Evolutionary conservation across 768 basidiomycete genomes (phyloP).

Genomic region (Phylloporus sp.): DNA sequence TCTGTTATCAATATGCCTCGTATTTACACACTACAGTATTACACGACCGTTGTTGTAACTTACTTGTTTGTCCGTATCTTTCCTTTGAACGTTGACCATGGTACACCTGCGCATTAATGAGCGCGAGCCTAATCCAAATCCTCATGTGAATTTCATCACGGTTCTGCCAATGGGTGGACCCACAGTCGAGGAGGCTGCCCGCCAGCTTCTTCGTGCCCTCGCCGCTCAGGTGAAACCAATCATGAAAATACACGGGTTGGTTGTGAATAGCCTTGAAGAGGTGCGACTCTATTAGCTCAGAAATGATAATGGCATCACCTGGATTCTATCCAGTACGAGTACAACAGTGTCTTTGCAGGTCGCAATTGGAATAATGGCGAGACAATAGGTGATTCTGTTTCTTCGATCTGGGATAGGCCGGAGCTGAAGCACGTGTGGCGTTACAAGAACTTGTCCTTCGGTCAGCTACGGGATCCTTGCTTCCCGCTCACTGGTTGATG

Average conservation of each 20-base stretch:
- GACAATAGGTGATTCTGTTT: constrained; percentile 51
- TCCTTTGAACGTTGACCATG: constrained; percentile 32
- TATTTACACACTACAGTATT: too few species aligned
- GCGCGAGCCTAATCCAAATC: constrained; percentile 66
- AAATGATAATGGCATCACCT: neutral
- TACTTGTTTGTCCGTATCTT: too few species aligned
- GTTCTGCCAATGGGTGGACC: constrained; percentile 42
- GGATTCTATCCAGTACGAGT: constrained; percentile 62
- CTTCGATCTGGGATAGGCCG: neutral
- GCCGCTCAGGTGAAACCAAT: constrained; percentile 80
- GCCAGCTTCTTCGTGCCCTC: constrained; percentile 68
- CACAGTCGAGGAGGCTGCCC: constrained; percentile 55
- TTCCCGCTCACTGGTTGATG: constrained; percentile 63
- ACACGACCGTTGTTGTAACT: too few species aligned
- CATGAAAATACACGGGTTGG: constrained; percentile 76
- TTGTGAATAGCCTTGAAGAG: constrained; percentile 78
- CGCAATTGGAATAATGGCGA: constrained; percentile 86
- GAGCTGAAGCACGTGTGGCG: neutral
- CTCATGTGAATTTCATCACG: constrained; percentile 71
- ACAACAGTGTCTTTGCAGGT: constrained; percentile 73
- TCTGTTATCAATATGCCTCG: too few species aligned
- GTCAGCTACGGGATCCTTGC: constrained; percentile 53
- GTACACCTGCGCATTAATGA: constrained; percentile 73
- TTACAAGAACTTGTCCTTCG: constrained; percentile 68
- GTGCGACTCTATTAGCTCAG: constrained; percentile 33